phyloP scores from a whole-genome alignment of 1,284 basidiomycete species.

The Cryptococcus floricola region DNA sequence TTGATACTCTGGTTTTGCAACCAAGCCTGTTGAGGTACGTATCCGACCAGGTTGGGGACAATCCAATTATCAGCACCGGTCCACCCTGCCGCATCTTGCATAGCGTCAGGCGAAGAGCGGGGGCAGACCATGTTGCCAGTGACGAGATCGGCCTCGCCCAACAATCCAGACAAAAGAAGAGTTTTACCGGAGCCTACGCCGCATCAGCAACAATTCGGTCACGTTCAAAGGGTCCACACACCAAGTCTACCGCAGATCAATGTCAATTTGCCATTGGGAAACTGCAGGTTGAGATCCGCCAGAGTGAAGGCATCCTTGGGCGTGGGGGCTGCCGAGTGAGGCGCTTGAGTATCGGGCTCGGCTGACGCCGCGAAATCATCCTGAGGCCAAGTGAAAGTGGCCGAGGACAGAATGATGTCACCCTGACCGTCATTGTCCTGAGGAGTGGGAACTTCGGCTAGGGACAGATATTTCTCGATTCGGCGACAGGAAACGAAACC shows the following conservation, averaged over 20 bases:
- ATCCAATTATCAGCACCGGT: constrained; percentile 64
- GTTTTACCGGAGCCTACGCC: constrained; percentile 74
- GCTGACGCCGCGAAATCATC: constrained; percentile 49
- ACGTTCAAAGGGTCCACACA: constrained; percentile 2
- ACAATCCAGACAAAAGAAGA: constrained; percentile 69
- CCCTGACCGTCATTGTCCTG: constrained; percentile 54
- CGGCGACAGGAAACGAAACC: constrained; percentile 78
- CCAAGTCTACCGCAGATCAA: constrained; percentile 68
- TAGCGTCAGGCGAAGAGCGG: constrained; percentile 72
- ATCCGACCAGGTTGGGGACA: constrained; percentile 67
- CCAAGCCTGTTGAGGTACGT: constrained; percentile 75
- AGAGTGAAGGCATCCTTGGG: constrained; percentile 75
- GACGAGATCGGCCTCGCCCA: constrained; percentile 84
- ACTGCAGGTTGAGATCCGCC: constrained; percentile 70
- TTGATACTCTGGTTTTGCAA: constrained; percentile 88
- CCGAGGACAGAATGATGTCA: constrained; percentile 68
- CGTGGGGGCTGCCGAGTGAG: constrained; percentile 59
- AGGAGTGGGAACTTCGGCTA: constrained; percentile 64
- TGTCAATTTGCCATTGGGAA: constrained; percentile 71
- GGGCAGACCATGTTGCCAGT: constrained; percentile 67
- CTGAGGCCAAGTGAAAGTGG: constrained; percentile 85
- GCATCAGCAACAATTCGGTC: neutral
- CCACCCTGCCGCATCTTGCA: constrained; percentile 57
- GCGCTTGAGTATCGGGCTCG: neutral
- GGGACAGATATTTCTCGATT: constrained; percentile 81